Conservation (phyloP, 2,329 filamentous ascomycete genomes). For the Graphilbum fragrans region DNA sequence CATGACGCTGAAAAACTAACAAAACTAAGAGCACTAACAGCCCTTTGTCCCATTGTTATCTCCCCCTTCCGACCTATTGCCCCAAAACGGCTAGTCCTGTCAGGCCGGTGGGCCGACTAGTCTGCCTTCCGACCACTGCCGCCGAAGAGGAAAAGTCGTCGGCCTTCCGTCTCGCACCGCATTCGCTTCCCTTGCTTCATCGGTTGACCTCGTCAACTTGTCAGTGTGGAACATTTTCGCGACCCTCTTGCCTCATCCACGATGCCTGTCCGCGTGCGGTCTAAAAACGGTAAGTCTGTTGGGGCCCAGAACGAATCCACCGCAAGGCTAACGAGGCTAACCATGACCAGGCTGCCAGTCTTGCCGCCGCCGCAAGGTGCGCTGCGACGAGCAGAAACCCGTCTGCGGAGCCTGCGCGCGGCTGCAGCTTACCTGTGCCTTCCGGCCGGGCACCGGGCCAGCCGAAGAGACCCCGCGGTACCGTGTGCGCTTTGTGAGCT, state of each 20-base stretch:
- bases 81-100: no score
- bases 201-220: no score
- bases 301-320: no score
- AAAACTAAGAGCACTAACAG: neutral
- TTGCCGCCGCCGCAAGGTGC: slow-evolving; percentile 14
- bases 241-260: neutral
- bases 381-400: slow-evolving; percentile 11
- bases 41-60: neutral
- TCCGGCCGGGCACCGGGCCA: slow-evolving; percentile 5
- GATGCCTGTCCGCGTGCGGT: slow-evolving; percentile 1
- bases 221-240: neutral
- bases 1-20: neutral
- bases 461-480: neutral
- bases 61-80: neutral
- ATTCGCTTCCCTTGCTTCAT: no score
- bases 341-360: slow-evolving; percentile 9
- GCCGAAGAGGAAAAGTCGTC: no score
- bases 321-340: no score
- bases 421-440: slow-evolving; percentile 11
- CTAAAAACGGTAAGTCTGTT: slow-evolving; percentile 1
- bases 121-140: no score
- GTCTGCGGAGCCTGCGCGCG: slow-evolving; percentile 13
- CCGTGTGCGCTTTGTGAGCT: slow-evolving; percentile 3
- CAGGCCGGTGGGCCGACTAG: no score
- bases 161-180: no score